A percentile compares a stretch with the other conserved stretches of the same genome.
phyloP scores from a whole-genome alignment of 805 yeast species.

The Myxozyma melibiosi region DNA sequence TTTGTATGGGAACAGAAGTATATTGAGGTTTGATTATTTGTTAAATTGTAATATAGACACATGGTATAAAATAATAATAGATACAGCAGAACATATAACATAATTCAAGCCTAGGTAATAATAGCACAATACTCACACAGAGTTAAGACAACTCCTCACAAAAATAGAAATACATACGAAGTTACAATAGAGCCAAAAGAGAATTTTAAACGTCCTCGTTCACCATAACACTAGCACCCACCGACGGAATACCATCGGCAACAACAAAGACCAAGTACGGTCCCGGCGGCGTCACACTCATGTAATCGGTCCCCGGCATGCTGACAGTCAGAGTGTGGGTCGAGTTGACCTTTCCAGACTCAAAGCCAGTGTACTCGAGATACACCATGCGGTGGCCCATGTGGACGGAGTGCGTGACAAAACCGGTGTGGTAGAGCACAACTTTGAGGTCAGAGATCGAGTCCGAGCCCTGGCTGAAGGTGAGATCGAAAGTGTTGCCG shows the following conservation, averaged over 20 bases:
- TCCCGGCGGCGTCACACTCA: constrained; percentile 27
- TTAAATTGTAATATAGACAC: background rate
- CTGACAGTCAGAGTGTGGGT: constrained; percentile 15
- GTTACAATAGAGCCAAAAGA: background rate
- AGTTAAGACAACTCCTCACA: background rate
- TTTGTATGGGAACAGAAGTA: background rate
- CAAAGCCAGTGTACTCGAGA: constrained; percentile 20
- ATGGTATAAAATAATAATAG: background rate
- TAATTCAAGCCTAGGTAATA: background rate
- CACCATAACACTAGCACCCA: constrained; percentile 22
- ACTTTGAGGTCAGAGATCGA: constrained; percentile 6
- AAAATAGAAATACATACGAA: background rate
- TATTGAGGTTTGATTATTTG: background rate
- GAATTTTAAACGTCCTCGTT: constrained; percentile 13
- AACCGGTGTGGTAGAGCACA: constrained; percentile 28
- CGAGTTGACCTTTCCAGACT: background rate
- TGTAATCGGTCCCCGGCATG: constrained; percentile 21
- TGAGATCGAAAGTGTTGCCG: constrained; percentile 20
- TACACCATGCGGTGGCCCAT: constrained; percentile 32
- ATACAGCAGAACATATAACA: background rate
- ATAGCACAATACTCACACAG: background rate
- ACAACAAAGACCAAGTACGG: constrained; percentile 30
- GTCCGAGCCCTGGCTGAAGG: constrained; percentile 7
- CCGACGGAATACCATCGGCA: constrained; percentile 27
- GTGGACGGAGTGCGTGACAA: constrained; percentile 29